These are phyloP conservation scores for Collybiopsis luxurians DNA, from an alignment of 768 basidiomycete species.

Conservation along the genomic window DNA sequence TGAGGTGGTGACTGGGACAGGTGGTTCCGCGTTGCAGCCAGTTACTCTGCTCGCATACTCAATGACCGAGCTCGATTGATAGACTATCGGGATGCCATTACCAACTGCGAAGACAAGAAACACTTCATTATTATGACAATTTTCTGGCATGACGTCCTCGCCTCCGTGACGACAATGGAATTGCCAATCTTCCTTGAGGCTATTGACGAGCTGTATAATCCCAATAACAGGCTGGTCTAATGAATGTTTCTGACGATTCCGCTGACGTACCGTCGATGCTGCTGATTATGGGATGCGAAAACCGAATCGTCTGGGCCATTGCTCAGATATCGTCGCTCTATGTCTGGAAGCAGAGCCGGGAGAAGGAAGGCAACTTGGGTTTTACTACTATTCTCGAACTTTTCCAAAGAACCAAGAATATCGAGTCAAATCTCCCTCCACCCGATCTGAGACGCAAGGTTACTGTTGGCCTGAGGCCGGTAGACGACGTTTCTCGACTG, in stretches of 20 bases:
- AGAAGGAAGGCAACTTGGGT: constrained; percentile 45
- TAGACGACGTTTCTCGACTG: constrained; percentile 33
- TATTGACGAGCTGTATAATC: constrained; percentile 57
- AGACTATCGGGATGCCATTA: constrained; percentile 44
- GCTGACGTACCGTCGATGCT: constrained; percentile 64
- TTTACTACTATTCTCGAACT: constrained; percentile 59
- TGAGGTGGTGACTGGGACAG: constrained; percentile 66
- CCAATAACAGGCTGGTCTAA: constrained; percentile 34
- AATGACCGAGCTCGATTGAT: constrained; percentile 26
- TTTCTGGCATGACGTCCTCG: constrained; percentile 86
- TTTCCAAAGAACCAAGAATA: constrained; percentile 47
- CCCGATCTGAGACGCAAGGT: constrained; percentile 13
- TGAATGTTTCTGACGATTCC: constrained; percentile 22
- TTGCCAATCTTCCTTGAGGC: constrained; percentile 54
- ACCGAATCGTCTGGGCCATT: constrained; percentile 73
- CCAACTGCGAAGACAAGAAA: constrained; percentile 44
- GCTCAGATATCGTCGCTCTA: constrained; percentile 70
- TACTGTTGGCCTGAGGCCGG: constrained; percentile 4
- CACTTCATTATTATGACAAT: constrained; percentile 80
- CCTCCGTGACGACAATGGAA: constrained; percentile 64
- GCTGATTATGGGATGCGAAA: constrained; percentile 82
- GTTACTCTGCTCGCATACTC: constrained; percentile 52
- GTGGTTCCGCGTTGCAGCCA: constrained; percentile 62
- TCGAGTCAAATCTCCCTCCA: constrained; percentile 37
- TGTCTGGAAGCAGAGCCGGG: constrained; percentile 56